Evolutionary conservation across 768 basidiomycete genomes (phyloP), one percentile per base, ranked within the genome.

Genomic region (Porphyrellus cyaneotinctus): DNA sequence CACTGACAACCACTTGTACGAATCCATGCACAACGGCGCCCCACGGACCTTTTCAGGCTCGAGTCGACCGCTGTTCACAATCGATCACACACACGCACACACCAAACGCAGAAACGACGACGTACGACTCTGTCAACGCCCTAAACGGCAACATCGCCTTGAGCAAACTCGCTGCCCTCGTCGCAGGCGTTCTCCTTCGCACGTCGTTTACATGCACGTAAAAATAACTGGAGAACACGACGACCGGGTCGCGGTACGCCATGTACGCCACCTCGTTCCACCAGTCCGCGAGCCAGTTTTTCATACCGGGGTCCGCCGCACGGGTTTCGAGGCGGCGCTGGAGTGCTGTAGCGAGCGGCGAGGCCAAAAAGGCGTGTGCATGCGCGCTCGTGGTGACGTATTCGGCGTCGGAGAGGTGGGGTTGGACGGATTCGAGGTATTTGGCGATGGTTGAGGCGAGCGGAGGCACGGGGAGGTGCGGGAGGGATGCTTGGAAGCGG

Each of bases 271-370:
- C 81, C 32, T 97, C 91, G 71, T 98, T 95, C 95, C 95, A 99
- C 97, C 97, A 99, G 47, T 95, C 92, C 43, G 81, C 79, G n/a
- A 99, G 77, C 97, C 97, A 99, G 74, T 79, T 94, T 61, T 74
- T 75, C 47, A 73, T 69, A 17, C 70, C 69, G 1, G 81, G 79
- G 23, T 82, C 76, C 0, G 76, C 75, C 0, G 93, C 92, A 2
- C 94, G 81, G 20, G 80, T 76, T 64, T 91, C 77, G 31, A 98
- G 77, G 3, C 97, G 78, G 32, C 74, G 69, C 72, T 98, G 95
- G 13, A 98, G 79, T 51, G 83, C 80, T 15, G 78, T 76, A 2
- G 83, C 84, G 47, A 82, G 79, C 0, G 86, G 80, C 0, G 88
- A 91, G 11, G 73, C 60, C 18, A 91, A 72, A 69, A 98, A 98